phyloP scores from a whole-genome alignment of 495 filamentous ascomycete genomes.

The Neurospora cerealis region DNA sequence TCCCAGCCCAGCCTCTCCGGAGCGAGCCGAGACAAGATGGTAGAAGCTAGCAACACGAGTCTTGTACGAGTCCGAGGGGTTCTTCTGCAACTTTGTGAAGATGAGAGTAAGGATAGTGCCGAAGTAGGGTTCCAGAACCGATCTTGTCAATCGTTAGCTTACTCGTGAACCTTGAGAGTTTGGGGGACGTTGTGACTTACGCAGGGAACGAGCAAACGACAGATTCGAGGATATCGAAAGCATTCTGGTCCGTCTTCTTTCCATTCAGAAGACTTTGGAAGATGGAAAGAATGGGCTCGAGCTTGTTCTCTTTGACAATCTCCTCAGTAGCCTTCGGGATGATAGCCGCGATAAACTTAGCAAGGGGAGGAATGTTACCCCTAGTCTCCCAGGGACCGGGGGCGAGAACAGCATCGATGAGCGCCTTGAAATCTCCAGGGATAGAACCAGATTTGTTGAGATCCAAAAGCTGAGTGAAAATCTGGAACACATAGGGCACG shows the following conservation, averaged over 20 bases:
- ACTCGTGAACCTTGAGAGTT: background rate
- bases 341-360: constrained; percentile 72
- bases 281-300: constrained; percentile 75
- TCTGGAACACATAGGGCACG: constrained; percentile 91
- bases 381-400: constrained; percentile 77
- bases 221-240: constrained; percentile 81
- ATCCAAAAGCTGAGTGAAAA: constrained; percentile 83
- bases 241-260: constrained; percentile 68
- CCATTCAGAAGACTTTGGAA: constrained; percentile 76
- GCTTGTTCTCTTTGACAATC: constrained; percentile 58
- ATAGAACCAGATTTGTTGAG: constrained; percentile 63
- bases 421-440: constrained; percentile 62
- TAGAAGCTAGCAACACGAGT: constrained; percentile 82
- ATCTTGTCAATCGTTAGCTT: constrained; percentile 31
- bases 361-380: constrained; percentile 86
- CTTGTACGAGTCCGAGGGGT: constrained; percentile 67
- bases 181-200: constrained; percentile 34
- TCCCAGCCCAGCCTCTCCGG: constrained; percentile 64
- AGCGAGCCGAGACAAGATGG: constrained; percentile 73
- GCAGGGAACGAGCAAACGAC: constrained; percentile 59
- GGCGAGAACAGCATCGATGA: constrained; percentile 65
- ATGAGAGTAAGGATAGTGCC: constrained; percentile 69
- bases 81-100: constrained; percentile 68
- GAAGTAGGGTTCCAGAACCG: constrained; percentile 65
- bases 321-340: constrained; percentile 62